Evolutionary conservation across 2,329 filamentous ascomycete species (phyloP).

Genomic region (Aspergillus sp.): DNA sequence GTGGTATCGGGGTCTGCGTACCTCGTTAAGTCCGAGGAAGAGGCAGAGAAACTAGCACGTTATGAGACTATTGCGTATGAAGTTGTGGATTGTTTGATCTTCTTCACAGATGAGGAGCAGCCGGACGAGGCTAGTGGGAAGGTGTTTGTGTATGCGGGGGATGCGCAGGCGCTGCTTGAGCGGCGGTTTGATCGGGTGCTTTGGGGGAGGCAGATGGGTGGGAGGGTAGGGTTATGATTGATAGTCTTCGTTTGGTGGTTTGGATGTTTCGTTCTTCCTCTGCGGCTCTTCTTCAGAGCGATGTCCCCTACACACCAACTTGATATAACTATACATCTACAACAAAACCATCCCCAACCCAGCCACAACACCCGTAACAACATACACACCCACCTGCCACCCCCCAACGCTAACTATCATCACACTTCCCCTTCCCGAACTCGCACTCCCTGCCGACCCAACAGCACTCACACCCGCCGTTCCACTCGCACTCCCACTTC

Average conservation of each 20-base stretch:
- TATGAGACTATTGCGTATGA: constrained; percentile 7
- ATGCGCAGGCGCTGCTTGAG: constrained; percentile 23
- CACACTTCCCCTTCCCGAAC: not conserved
- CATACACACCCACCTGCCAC: not conserved
- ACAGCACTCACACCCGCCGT: not conserved
- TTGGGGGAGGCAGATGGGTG: constrained; percentile 18
- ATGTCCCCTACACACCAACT: too few species aligned
- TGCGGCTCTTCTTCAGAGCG: too few species aligned
- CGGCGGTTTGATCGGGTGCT: constrained; percentile 26
- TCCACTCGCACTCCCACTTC: not conserved
- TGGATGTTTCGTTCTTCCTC: too few species aligned
- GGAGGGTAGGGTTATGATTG: not conserved
- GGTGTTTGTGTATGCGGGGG: constrained; percentile 31
- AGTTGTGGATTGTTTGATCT: not conserved
- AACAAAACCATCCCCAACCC: constrained; percentile 2
- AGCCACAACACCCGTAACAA: not conserved
- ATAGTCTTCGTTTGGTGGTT: too few species aligned
- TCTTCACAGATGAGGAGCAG: constrained; percentile 5
- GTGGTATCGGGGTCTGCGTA: constrained; percentile 18
- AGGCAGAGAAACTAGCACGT: constrained; percentile 4
- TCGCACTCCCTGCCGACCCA: not conserved
- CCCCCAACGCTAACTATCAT: not conserved
- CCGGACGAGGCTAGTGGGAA: constrained; percentile 17
- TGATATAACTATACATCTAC: not conserved
- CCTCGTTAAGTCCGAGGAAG: constrained; percentile 12